phyloP scores from a whole-genome alignment of 306 rosid genomes.

The Trifolium dubium region DNA sequence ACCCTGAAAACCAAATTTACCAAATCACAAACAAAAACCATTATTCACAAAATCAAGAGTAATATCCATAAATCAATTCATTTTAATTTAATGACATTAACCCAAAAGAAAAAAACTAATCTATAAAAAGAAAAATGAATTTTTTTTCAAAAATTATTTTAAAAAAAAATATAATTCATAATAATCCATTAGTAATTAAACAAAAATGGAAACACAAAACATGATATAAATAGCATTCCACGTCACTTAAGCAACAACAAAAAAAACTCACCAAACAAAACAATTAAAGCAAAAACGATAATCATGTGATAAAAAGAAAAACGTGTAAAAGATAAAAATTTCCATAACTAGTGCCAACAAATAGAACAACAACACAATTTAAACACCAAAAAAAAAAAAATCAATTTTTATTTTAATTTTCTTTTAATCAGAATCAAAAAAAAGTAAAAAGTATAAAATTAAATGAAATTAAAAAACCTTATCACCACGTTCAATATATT shows the following conservation, averaged over 20 bases:
- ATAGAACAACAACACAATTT: neutral
- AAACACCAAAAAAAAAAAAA: neutral
- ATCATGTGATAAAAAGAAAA: constrained; percentile 36
- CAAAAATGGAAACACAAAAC: constrained; percentile 45
- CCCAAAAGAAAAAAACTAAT: constrained; percentile 10
- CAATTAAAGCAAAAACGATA: constrained; percentile 40
- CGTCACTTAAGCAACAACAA: constrained; percentile 35
- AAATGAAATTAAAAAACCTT: constrained; percentile 52
- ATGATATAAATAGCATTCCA: constrained; percentile 37
- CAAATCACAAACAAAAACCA: neutral
- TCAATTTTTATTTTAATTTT: neutral
- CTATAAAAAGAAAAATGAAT: neutral
- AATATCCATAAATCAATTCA: neutral
- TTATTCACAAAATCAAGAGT: neutral
- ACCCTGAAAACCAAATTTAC: constrained; percentile 8
- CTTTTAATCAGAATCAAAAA: neutral
- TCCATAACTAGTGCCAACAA: constrained; percentile 41
- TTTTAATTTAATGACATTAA: neutral
- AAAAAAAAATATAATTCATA: neutral
- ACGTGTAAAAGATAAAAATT: constrained; percentile 17
- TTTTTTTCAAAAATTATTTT: neutral
- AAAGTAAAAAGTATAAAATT: neutral
- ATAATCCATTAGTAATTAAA: constrained; percentile 23
- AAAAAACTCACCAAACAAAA: constrained; percentile 21
- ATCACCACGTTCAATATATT: constrained; percentile 94